phyloP scores from a whole-genome alignment of 176 grass and related monocot species.

The maize (Zea mays) region Zm-B73-REFERENCE-NAM-5.0 NC_050101.1:107006501-107007000 shows the following conservation, averaged over 20 bases:
- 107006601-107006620: too few species aligned
- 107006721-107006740: background rate
- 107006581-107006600: too few species aligned
- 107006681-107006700: background rate
- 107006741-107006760: background rate
- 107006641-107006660: too few species aligned
- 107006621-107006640: too few species aligned
- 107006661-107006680: background rate
- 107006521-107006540: too few species aligned
- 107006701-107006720: constrained; percentile 15
- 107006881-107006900: background rate
- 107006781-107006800: background rate
- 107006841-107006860: background rate
- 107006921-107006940: background rate
- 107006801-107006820: background rate
- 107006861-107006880: background rate
- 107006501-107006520: too few species aligned
- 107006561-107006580: too few species aligned
- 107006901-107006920: background rate
- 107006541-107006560: too few species aligned
- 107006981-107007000: background rate
- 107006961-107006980: background rate
- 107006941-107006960: background rate
- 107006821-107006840: background rate
- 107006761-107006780: background rate